These are phyloP conservation scores for Albatrellus sp. DNA, from an alignment of 1,284 basidiomycete species.

Conservation along the genomic window DNA sequence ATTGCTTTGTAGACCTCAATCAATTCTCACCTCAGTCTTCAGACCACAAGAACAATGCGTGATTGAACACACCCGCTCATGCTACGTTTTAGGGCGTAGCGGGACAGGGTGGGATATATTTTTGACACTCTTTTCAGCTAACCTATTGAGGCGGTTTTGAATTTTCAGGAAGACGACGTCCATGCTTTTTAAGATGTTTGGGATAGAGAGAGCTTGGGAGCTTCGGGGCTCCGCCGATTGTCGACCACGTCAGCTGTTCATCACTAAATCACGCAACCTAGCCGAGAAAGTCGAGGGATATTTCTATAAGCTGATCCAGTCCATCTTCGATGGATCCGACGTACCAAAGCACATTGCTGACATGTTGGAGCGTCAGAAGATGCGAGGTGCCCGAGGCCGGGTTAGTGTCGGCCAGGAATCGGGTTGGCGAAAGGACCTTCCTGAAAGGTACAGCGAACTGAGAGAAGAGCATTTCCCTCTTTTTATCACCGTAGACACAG, in stretches of 20 bases:
- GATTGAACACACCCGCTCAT: conserved; percentile 46
- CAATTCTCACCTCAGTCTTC: neutral
- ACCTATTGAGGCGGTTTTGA: too few relatives aligned
- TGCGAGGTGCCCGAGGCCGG: conserved; percentile 22
- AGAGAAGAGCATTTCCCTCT: conserved; percentile 55
- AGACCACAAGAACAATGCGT: conserved; percentile 50
- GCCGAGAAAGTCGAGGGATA: conserved; percentile 57
- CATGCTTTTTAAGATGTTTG: conserved; percentile 63
- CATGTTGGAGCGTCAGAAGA: conserved; percentile 13
- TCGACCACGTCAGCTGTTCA: conserved; percentile 54
- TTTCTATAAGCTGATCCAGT: conserved; percentile 34
- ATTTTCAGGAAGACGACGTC: conserved; percentile 58
- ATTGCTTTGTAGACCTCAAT: conserved; percentile 11
- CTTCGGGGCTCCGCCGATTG: conserved; percentile 14
- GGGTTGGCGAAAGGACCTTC: conserved; percentile 33
- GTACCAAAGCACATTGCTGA: conserved; percentile 22
- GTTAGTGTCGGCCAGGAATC: conserved; percentile 37
- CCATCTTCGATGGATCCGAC: conserved; percentile 14
- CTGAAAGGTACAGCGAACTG: conserved; percentile 43
- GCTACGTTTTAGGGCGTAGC: conserved; percentile 59
- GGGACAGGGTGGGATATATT: conserved; percentile 47
- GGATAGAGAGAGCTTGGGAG: conserved; percentile 42
- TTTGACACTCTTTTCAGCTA: too few relatives aligned
- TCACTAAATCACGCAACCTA: conserved; percentile 56
- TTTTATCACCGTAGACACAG: conserved; percentile 56